A percentile compares a stretch with the other conserved stretches of the same genome.
Conservation (phyloP, 805 yeast genomes). For the Pichia rugopelliculosa region DNA sequence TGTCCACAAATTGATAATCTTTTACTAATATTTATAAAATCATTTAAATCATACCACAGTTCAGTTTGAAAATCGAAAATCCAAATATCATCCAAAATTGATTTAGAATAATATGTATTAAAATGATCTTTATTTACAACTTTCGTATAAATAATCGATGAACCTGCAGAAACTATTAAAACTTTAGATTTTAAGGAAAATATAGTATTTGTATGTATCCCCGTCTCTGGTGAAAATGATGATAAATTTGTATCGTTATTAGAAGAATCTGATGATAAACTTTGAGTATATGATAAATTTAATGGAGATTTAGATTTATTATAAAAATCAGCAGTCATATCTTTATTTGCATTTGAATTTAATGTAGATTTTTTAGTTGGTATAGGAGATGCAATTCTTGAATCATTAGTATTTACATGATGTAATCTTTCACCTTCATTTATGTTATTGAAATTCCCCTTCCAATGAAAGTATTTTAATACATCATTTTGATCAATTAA, state of each 20-base stretch:
- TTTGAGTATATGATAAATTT: neutral
- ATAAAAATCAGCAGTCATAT: neutral
- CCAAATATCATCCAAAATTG: slow-evolving; percentile 44
- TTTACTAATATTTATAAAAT: slow-evolving; percentile 9
- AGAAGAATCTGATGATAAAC: neutral
- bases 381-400: neutral
- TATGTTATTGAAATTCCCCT: neutral
- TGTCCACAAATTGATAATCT: slow-evolving; percentile 24
- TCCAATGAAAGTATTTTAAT: slow-evolving; percentile 5
- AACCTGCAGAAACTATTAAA: slow-evolving; percentile 28
- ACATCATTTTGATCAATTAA: slow-evolving; percentile 16
- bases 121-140: slow-evolving; percentile 16
- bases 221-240: slow-evolving; percentile 1
- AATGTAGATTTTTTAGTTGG: neutral
- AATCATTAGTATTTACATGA: too few species aligned
- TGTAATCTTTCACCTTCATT: neutral
- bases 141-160: slow-evolving; percentile 21
- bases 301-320: too few species aligned
- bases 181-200: slow-evolving; percentile 16
- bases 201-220: slow-evolving; percentile 4
- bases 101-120: slow-evolving; percentile 13
- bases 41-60: slow-evolving; percentile 30
- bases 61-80: slow-evolving; percentile 39
- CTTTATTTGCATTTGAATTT: neutral
- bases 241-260: neutral